These are phyloP conservation scores for Orbilia ellipsospora DNA, from an alignment of 2,329 filamentous ascomycete species.

Conservation along the genomic window DNA sequence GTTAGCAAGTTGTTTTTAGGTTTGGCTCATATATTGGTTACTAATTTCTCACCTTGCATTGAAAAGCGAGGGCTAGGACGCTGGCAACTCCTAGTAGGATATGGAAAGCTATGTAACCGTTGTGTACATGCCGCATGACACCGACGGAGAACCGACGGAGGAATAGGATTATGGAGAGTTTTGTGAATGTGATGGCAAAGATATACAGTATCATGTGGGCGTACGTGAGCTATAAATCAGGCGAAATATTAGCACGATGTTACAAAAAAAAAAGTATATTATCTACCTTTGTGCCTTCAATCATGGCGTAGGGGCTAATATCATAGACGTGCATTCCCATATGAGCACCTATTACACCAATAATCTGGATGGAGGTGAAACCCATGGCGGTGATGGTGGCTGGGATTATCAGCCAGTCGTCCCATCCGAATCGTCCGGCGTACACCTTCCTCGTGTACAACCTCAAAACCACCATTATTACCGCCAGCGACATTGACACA, in stretches of 20 bases:
- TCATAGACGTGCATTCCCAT: conserved; percentile 46
- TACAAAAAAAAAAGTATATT: too few relatives aligned
- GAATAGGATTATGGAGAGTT: conserved; percentile 43
- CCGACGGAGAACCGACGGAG: conserved; percentile 31
- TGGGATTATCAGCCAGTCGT: conserved; percentile 48
- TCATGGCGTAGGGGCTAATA: conserved; percentile 39
- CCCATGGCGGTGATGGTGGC: conserved; percentile 27
- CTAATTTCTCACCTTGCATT: conserved; percentile 37
- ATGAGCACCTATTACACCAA: conserved; percentile 31
- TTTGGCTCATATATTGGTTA: background rate
- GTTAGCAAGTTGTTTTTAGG: too few relatives aligned
- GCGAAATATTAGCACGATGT: background rate
- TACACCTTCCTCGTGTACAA: conserved; percentile 33
- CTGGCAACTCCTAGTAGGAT: conserved; percentile 33
- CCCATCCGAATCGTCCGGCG: conserved; percentile 21
- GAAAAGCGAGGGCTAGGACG: conserved; percentile 38
- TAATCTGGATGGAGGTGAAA: conserved; percentile 26
- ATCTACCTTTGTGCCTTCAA: conserved; percentile 30
- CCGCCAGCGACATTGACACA: conserved; percentile 23
- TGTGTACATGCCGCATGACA: conserved; percentile 30
- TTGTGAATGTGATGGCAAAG: conserved; percentile 45
- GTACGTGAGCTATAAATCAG: conserved; percentile 25
- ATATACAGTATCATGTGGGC: conserved; percentile 43
- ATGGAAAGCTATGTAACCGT: conserved; percentile 40
- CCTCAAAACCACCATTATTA: conserved; percentile 25